These are phyloP conservation scores for Thinopyrum elongatum DNA, from an alignment of 176 grass and related monocot genomes.

Conservation along the genomic window DNA sequence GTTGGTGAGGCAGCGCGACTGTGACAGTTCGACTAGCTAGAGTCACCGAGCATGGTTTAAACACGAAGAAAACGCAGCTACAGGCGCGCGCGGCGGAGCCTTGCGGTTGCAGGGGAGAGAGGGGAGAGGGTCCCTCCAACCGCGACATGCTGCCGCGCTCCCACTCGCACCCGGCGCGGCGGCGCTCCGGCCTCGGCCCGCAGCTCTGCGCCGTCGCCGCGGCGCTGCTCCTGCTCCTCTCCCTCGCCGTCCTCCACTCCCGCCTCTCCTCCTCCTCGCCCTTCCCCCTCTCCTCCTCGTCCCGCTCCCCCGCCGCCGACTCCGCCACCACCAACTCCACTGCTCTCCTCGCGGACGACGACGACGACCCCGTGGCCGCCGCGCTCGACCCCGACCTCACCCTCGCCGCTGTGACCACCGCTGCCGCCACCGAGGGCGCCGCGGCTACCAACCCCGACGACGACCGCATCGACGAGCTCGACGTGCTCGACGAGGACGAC, in stretches of 20 bases:
- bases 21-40: constrained; percentile 12
- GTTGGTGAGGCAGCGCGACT: constrained; percentile 33
- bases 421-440: not conserved
- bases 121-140: not conserved
- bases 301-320: constrained; percentile 25
- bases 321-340: constrained; percentile 15
- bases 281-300: constrained; percentile 22
- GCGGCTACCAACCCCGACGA: constrained; percentile 35
- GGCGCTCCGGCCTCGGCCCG: constrained; percentile 60
- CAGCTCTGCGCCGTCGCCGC: constrained; percentile 67
- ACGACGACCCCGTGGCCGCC: constrained; percentile 19
- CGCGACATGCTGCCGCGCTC: constrained; percentile 57
- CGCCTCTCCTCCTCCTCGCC: constrained; percentile 55
- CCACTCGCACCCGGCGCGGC: constrained; percentile 61
- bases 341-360: constrained; percentile 42
- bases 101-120: not conserved
- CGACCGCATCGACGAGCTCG: constrained; percentile 88
- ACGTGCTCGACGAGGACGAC: constrained; percentile 69
- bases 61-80: constrained; percentile 17
- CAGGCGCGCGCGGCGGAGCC: constrained; percentile 23
- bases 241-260: constrained; percentile 80
- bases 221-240: constrained; percentile 79
- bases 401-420: not conserved
- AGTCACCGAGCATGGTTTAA: constrained; percentile 31
- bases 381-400: constrained; percentile 39